These are phyloP conservation scores for Lichtheimia ornata DNA, from an alignment of 371 early-diverging fungal species.

Conservation along the genomic window DNA sequence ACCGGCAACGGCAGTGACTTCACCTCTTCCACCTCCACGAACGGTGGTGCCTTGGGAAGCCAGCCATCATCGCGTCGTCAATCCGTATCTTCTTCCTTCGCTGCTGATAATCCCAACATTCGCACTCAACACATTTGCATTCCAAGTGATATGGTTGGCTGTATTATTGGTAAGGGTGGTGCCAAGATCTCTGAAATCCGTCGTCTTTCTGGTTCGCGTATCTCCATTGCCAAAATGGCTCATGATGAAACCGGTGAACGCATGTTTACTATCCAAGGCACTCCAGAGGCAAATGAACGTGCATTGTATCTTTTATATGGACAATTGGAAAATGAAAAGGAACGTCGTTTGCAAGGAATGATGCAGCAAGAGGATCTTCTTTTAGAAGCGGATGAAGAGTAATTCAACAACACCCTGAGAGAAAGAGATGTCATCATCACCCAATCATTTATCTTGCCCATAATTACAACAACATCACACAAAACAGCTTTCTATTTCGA, in stretches of 20 bases:
- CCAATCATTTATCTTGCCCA: neutral
- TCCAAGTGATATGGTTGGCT: conserved; percentile 92
- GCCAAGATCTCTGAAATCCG: conserved; percentile 86
- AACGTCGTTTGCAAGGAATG: conserved; percentile 56
- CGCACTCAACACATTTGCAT: conserved; percentile 85
- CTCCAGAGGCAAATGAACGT: conserved; percentile 78
- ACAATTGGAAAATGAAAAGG: conserved; percentile 82
- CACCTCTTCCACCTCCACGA: conserved; percentile 25
- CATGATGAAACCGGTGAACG: conserved; percentile 72
- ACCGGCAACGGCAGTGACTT: conserved; percentile 55
- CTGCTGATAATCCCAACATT: conserved; percentile 36
- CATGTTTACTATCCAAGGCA: conserved; percentile 83
- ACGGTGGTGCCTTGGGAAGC: neutral
- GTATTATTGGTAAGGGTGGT: conserved; percentile 92
- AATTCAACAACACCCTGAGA: neutral
- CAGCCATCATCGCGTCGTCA: conserved; percentile 18
- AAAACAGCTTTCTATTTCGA: too few species aligned
- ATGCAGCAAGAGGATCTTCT: conserved; percentile 24
- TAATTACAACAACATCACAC: neutral
- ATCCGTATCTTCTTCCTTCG: conserved; percentile 8
- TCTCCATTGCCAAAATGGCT: conserved; percentile 74
- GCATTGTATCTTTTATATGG: conserved; percentile 82
- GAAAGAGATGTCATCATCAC: too few species aligned
- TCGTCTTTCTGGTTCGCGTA: conserved; percentile 76
- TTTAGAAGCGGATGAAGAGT: conserved; percentile 31